Percentiles rank a stretch among this genome's conserved stretches.
Evolutionary conservation across 2,329 filamentous ascomycete species (phyloP).

Genomic region (Pseudofabraea citricarpa): DNA sequence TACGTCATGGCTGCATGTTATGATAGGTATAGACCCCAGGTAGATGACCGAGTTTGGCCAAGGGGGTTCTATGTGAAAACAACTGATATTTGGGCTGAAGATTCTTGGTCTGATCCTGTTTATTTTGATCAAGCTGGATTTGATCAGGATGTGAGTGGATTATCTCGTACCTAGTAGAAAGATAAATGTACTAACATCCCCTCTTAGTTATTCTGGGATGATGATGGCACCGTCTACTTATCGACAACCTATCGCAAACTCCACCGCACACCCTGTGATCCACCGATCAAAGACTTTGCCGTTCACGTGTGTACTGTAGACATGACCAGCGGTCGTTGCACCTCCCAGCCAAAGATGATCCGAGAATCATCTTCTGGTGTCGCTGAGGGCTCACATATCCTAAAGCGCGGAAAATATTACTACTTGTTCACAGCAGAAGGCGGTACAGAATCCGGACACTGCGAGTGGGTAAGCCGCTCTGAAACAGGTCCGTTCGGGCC

Average conservation of each 20-base stretch:
- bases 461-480: constrained; percentile 52
- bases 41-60: constrained; percentile 43
- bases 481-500: constrained; percentile 48
- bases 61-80: constrained; percentile 51
- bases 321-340: constrained; percentile 49
- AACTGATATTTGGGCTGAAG: constrained; percentile 45
- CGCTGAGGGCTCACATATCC: constrained; percentile 56
- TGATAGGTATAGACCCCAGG: constrained; percentile 35
- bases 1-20: constrained; percentile 43
- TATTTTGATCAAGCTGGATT: constrained; percentile 58
- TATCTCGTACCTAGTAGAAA: constrained; percentile 37
- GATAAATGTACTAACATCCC: neutral
- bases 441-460: constrained; percentile 56
- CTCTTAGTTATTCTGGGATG: constrained; percentile 50
- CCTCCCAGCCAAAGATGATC: constrained; percentile 42
- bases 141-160: constrained; percentile 40
- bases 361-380: constrained; percentile 55
- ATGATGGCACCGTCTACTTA: constrained; percentile 48
- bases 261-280: constrained; percentile 28
- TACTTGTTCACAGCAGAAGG: constrained; percentile 57
- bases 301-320: constrained; percentile 42
- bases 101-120: constrained; percentile 56
- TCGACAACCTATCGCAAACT: constrained; percentile 36
- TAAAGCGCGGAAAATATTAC: constrained; percentile 52
- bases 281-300: constrained; percentile 44